Evolutionary conservation across 345 rosid genomes (phyloP).

Genomic region (Eucalyptus victrix): DNA sequence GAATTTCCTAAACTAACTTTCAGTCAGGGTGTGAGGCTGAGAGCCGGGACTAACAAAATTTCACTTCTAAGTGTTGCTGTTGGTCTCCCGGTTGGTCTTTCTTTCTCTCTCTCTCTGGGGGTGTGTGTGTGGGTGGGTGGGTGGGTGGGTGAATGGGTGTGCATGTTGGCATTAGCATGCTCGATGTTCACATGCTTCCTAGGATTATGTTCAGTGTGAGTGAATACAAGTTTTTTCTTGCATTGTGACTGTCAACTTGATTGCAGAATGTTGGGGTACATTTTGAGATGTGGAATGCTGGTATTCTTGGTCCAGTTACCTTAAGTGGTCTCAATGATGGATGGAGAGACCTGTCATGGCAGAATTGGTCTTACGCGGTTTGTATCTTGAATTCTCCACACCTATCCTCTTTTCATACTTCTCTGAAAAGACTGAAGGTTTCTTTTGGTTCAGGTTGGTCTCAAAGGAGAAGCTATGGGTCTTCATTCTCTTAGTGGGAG

Average conservation of each 20-base stretch:
- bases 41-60: conserved; percentile 19
- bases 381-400: background rate
- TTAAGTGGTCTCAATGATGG: conserved; percentile 8
- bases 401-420: background rate
- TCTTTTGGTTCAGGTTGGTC: conserved; percentile 16
- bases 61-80: conserved; percentile 41
- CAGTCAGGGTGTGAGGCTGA: conserved; percentile 4
- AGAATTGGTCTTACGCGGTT: conserved; percentile 8
- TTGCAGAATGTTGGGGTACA: conserved; percentile 9
- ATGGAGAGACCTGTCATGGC: conserved; percentile 12
- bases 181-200: conserved; percentile 4
- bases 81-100: conserved; percentile 52
- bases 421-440: background rate
- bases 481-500: conserved; percentile 15
- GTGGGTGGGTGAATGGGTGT: background rate
- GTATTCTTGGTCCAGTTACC: conserved; percentile 8
- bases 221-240: background rate
- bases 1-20: conserved; percentile 5
- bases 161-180: background rate
- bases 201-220: background rate
- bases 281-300: conserved; percentile 9
- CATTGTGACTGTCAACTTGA: background rate
- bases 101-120: background rate
- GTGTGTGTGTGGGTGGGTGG: background rate
- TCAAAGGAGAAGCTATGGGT: conserved; percentile 25